Base-by-base conservation (phyloP, 768 basidiomycete species). In the Macrocybe gigantea region DNA sequence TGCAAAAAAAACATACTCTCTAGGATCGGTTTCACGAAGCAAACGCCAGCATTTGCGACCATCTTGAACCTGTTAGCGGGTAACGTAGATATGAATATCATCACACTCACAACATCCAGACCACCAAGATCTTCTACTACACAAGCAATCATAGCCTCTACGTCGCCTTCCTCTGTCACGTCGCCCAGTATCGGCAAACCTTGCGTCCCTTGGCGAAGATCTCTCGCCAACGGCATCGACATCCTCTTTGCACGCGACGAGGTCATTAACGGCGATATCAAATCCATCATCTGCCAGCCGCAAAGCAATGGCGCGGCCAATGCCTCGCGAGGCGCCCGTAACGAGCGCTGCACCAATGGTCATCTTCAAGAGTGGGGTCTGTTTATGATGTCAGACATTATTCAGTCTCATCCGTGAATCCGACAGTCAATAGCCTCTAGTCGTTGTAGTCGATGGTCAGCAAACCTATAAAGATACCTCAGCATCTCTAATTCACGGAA, bases 251-350 rank as follows among this genome's bases (percentile, higher is more conserved):
- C 51, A 38, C 14, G 38, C 14, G 11, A 47, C 49, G 29, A 69
- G 50, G 45, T 72, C 73, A 8, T 69, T 72, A 46, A 73, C 47
- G 7, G 64, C 66, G 32, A 73, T 53, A 44, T 73, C 68, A 49
- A 68, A 67, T 12, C 72, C 71, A 40, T 68, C 71, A 10, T 53
- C 48, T 22, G 73, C 72, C 14, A 75, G 65, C 5, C 71, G 63
- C 5, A 67, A 52, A 32, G 72, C 67, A 35, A 74, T 69, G 44
- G 68, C 69, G 22, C 67, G 62, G 4, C 72, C 73, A 14, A 74
- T 72, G 12, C 74, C 73, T 43, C 64, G 67, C 1, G 64, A 53
- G 30, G 57, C 57, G 7, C 57, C 57, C 5, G 57, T 58, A 10
- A 58, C 51, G 6, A 58, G 46, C 31, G 57, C 57, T 35, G 56